phyloP scores from a whole-genome alignment of 495 filamentous ascomycete species.

The Neurospora sp. region DNA sequence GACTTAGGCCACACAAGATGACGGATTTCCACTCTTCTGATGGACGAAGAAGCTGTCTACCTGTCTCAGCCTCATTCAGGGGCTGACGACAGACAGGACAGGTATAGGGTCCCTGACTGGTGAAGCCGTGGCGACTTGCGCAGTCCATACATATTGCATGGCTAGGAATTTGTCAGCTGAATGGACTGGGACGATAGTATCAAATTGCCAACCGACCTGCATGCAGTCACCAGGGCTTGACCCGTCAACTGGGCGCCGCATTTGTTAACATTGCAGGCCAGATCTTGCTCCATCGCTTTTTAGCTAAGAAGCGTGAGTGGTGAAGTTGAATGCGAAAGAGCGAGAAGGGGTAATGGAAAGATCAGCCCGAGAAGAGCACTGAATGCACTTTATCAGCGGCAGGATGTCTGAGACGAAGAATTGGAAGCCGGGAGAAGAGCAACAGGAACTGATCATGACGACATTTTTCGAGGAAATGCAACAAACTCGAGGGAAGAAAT shows the following conservation, averaged over 20 bases:
- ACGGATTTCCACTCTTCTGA: constrained; percentile 92
- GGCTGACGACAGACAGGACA: constrained; percentile 78
- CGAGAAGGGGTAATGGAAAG: neutral
- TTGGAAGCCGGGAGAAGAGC: neutral
- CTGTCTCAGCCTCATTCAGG: constrained; percentile 61
- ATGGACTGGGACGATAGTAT: neutral
- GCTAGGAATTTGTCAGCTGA: constrained; percentile 30
- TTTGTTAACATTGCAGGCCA: constrained; percentile 75
- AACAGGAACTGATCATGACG: neutral
- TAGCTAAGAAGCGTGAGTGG: neutral
- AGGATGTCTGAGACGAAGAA: neutral
- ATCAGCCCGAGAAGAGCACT: neutral
- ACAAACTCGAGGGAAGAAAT: neutral
- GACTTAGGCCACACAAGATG: constrained; percentile 74
- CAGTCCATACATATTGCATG: constrained; percentile 83
- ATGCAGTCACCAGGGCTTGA: constrained; percentile 81
- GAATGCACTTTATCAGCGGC: neutral
- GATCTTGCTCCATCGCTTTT: constrained; percentile 52
- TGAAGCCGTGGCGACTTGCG: constrained; percentile 57
- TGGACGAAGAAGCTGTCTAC: constrained; percentile 61
- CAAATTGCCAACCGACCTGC: constrained; percentile 47
- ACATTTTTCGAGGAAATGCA: neutral
- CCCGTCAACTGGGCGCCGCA: constrained; percentile 66
- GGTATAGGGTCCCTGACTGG: constrained; percentile 40
- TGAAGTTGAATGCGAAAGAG: neutral